These are phyloP conservation scores for Penicillium pancosmium DNA, from an alignment of 495 filamentous ascomycete genomes.

Conservation along the genomic window DNA sequence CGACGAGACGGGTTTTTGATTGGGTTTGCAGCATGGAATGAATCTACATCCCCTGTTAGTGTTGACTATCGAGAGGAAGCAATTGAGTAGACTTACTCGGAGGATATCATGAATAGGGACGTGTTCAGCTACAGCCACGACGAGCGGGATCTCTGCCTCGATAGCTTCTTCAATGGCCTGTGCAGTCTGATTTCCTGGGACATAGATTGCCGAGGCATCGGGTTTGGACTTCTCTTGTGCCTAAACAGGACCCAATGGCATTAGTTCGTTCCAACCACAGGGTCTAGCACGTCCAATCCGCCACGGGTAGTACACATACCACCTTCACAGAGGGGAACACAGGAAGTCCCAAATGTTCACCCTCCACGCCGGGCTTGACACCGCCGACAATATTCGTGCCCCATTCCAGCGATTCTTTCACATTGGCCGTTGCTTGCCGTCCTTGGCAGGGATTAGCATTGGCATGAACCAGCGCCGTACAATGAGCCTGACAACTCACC, in stretches of 20 bases:
- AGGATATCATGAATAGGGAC: conserved; percentile 87
- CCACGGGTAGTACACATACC: conserved; percentile 39
- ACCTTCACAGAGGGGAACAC: conserved; percentile 72
- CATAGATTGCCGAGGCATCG: conserved; percentile 85
- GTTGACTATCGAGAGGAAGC: conserved; percentile 2
- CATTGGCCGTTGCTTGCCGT: conserved; percentile 74
- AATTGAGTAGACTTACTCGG: conserved; percentile 52
- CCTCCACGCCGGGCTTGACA: conserved; percentile 74
- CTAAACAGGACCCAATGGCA: conserved; percentile 32
- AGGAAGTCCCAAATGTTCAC: conserved; percentile 79
- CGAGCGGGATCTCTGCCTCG: conserved; percentile 81
- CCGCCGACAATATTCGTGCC: conserved; percentile 89
- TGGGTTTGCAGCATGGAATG: conserved; percentile 79
- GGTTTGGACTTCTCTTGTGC: conserved; percentile 77
- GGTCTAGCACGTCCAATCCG: background rate
- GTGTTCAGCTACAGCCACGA: conserved; percentile 90
- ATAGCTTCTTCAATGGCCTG: conserved; percentile 87
- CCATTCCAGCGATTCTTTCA: conserved; percentile 78
- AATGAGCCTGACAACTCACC: conserved; percentile 45
- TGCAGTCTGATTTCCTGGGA: conserved; percentile 76
- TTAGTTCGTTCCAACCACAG: background rate
- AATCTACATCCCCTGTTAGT: conserved; percentile 49
- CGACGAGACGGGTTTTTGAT: conserved; percentile 77
- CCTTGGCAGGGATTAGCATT: conserved; percentile 23
- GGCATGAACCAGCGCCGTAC: background rate